phyloP scores from a whole-genome alignment of 179 eudicot species.

The Spergularia azorica region DNA sequence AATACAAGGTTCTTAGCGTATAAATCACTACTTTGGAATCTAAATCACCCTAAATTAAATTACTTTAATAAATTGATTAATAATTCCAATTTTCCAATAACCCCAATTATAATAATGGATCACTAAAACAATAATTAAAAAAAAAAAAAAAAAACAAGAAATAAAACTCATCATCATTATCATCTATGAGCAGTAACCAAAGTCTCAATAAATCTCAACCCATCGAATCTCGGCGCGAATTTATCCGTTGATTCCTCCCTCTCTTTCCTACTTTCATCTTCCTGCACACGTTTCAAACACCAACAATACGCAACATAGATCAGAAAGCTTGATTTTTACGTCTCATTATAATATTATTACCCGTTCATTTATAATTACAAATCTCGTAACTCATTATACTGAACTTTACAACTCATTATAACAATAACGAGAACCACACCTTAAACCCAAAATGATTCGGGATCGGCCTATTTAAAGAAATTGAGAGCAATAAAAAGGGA shows the following conservation, averaged over 20 bases:
- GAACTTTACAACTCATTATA: too few species aligned
- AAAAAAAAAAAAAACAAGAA: neutral
- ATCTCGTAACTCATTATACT: too few species aligned
- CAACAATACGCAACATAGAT: too few species aligned
- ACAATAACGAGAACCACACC: too few species aligned
- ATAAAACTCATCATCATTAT: conserved; percentile 22
- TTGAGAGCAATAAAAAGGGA: neutral
- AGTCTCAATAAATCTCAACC: conserved; percentile 53
- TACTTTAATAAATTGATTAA: neutral
- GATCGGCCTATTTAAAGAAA: too few species aligned
- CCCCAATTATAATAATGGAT: conserved; percentile 10
- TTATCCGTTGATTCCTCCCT: conserved; percentile 20
- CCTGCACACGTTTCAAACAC: conserved; percentile 3
- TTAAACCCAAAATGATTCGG: too few species aligned
- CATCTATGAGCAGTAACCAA: conserved; percentile 54
- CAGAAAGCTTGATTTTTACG: too few species aligned
- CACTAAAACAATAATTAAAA: neutral
- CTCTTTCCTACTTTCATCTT: neutral
- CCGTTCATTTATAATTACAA: too few species aligned
- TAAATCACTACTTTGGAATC: too few species aligned
- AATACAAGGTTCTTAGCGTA: too few species aligned
- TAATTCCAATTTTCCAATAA: neutral
- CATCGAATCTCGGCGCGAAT: conserved; percentile 51
- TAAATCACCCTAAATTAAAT: too few species aligned
- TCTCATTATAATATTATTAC: too few species aligned